Evolutionary conservation across 345 rosid genomes (phyloP), one percentile per base, ranked within the genome.

Genomic region (Eucalyptus erythrocorys): DNA sequence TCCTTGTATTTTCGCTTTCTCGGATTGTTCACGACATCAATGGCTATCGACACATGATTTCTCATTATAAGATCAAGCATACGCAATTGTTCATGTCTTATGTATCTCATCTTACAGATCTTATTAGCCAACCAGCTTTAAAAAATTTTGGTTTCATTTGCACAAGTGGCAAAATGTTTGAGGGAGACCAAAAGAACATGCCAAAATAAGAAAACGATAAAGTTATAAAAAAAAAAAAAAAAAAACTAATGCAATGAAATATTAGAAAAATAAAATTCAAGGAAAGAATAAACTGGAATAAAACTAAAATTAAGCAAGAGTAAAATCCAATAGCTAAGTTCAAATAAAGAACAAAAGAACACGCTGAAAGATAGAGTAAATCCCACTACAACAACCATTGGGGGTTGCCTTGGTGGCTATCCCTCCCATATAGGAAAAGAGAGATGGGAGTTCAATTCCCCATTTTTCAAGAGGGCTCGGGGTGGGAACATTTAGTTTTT

Each of bases 1-100:
- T 64, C 79, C 87, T 92, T 66, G 61, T 93, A 94, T 94, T 32
- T n/a, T 55, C 19, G 61, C 61, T 55, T 55, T 24, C 61, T 55
- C 61, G 48, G 93, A 94, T 94, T 32, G 32, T 37, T 45, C 76
- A 8, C 26, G n/a, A 61, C 76, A 92, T 93, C 92, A 88, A 91
- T 90, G 92, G 91, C 88, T 84, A 48, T 81, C 51, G 86, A 26
- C 87, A 89, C 91, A 19, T 80, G 57, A 87, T 76, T 89, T 91
- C 94, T 21, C 55, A 79, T 90, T 85, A 85, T 89, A 87, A 85
- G 93, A 90, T 94, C 91, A 88, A 66, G 66, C 89, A 34, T 87
- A 81, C 90, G 94, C 94, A 82, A 53, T 76, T 84, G 49, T 48
- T 55, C 34, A 89, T 84, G 47, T 71, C 61, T 85, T 48, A 6